Conservation (phyloP, 225 moss, liverwort and hornwort species). For the Physcomitrellopsis africana region DNA sequence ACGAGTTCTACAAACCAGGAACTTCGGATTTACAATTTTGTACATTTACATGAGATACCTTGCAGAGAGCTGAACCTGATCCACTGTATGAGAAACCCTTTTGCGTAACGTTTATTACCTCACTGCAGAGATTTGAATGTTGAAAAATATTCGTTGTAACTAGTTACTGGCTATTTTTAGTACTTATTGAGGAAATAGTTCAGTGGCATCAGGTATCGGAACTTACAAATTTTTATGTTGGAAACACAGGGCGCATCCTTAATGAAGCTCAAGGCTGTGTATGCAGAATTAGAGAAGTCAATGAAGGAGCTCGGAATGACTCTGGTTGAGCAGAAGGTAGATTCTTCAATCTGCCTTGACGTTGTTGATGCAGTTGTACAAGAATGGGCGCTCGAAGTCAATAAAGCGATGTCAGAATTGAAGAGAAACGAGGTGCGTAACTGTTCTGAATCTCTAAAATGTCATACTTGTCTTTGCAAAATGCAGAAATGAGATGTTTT, state of each 20-base stretch:
- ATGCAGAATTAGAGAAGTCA: constrained; percentile 28
- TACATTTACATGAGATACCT: neutral
- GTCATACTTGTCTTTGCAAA: neutral
- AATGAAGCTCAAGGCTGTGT: constrained; percentile 27
- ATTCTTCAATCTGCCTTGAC: constrained; percentile 35
- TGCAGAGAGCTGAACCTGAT: neutral
- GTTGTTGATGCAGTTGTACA: constrained; percentile 30
- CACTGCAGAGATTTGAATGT: neutral
- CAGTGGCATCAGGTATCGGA: neutral
- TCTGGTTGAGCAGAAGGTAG: constrained; percentile 30
- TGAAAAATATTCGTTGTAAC: neutral
- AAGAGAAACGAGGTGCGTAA: constrained; percentile 31
- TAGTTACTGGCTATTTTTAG: neutral
- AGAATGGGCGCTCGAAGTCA: constrained; percentile 34
- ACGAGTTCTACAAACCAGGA: neutral
- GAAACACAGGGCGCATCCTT: constrained; percentile 23
- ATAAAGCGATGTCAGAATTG: constrained; percentile 23
- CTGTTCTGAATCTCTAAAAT: constrained; percentile 1
- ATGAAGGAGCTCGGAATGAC: constrained; percentile 32
- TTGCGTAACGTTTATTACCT: neutral
- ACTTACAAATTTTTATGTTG: constrained; percentile 11
- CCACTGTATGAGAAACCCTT: neutral
- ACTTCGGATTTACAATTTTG: neutral
- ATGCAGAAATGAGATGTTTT: constrained; percentile 9
- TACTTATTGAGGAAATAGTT: neutral